Percentiles rank a stretch among this genome's conserved stretches.
Evolutionary conservation across 805 yeast species (phyloP).

Genomic region (Saccharomycopsis schoenii): DNA sequence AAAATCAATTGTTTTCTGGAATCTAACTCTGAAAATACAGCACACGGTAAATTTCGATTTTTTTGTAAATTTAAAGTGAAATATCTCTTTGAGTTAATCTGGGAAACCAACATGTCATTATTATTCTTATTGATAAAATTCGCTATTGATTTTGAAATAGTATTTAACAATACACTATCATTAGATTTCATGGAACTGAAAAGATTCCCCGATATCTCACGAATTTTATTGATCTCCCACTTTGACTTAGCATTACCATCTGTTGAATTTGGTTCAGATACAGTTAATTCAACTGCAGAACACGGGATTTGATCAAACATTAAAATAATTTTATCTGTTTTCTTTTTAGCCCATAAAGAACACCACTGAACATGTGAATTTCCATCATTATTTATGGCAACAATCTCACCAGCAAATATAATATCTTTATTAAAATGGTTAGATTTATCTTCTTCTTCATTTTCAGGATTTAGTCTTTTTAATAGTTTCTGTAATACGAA

Average conservation of each 20-base stretch:
- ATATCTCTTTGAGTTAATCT: slow-evolving; percentile 48
- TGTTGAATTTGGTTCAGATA: slow-evolving; percentile 22
- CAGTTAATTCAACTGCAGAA: slow-evolving; percentile 49
- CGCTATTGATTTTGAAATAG: slow-evolving; percentile 10
- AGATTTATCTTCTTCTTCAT: slow-evolving; percentile 20
- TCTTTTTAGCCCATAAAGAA: slow-evolving; percentile 81
- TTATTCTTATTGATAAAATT: not conserved
- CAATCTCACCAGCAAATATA: slow-evolving; percentile 73
- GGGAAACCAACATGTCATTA: slow-evolving; percentile 18
- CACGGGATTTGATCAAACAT: slow-evolving; percentile 81
- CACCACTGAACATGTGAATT: slow-evolving; percentile 61
- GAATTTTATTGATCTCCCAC: slow-evolving; percentile 21
- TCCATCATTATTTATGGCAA: slow-evolving; percentile 54
- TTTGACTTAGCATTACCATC: not conserved
- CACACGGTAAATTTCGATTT: slow-evolving; percentile 54
- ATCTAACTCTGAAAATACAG: slow-evolving; percentile 52
- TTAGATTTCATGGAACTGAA: slow-evolving; percentile 5
- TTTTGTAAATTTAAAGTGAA: slow-evolving; percentile 42
- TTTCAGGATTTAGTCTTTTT: slow-evolving; percentile 6
- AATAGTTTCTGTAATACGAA: slow-evolving; percentile 52
- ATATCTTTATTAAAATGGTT: slow-evolving; percentile 30
- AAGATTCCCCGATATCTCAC: slow-evolving; percentile 19
- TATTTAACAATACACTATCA: slow-evolving; percentile 18
- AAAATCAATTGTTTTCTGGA: slow-evolving; percentile 44
- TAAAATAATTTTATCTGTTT: slow-evolving; percentile 61